Conservation (phyloP, 176 grass and related monocot species). For the Aechmea fasciata region DNA sequence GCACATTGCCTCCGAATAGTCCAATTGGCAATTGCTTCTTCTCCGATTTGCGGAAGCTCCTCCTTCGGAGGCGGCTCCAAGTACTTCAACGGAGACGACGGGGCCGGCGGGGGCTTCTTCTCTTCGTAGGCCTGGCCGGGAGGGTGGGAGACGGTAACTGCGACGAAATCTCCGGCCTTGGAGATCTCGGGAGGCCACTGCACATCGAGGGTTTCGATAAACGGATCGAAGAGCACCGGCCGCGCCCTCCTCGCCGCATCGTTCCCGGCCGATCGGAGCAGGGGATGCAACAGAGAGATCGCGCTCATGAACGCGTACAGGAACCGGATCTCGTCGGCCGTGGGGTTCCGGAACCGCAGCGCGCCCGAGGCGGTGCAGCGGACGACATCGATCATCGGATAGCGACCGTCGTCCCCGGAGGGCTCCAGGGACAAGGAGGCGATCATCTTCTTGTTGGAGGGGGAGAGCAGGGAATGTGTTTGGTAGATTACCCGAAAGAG, state of each 20-base stretch:
- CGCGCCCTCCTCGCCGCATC: conserved; percentile 6
- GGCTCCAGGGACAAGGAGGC: conserved; percentile 22
- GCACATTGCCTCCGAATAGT: conserved; percentile 18
- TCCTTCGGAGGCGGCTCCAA: conserved; percentile 25
- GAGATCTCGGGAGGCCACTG: conserved; percentile 31
- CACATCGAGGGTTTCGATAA: conserved; percentile 40
- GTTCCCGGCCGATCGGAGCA: conserved; percentile 19
- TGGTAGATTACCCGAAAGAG: conserved; percentile 31
- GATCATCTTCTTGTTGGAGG: conserved; percentile 30
- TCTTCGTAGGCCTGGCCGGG: conserved; percentile 25
- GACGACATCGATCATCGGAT: conserved; percentile 30
- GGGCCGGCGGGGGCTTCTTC: conserved; percentile 11
- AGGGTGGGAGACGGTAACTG: conserved; percentile 34
- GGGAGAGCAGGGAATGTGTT: conserved; percentile 16
- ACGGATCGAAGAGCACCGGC: conserved; percentile 22
- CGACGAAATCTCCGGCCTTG: conserved; percentile 23
- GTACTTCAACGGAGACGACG: conserved; percentile 18
- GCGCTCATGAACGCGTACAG: conserved; percentile 31
- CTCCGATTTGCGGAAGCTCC: conserved; percentile 1
- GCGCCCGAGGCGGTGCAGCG: conserved; percentile 19
- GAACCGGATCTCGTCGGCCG: conserved; percentile 29
- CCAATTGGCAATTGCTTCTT: conserved; percentile 1
- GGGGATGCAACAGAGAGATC: conserved; percentile 24
- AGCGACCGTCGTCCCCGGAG: conserved; percentile 21
- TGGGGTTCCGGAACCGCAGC: conserved; percentile 32